Evolutionary conservation across 768 basidiomycete species (phyloP).

Genomic region (Mycena capillaripes): DNA sequence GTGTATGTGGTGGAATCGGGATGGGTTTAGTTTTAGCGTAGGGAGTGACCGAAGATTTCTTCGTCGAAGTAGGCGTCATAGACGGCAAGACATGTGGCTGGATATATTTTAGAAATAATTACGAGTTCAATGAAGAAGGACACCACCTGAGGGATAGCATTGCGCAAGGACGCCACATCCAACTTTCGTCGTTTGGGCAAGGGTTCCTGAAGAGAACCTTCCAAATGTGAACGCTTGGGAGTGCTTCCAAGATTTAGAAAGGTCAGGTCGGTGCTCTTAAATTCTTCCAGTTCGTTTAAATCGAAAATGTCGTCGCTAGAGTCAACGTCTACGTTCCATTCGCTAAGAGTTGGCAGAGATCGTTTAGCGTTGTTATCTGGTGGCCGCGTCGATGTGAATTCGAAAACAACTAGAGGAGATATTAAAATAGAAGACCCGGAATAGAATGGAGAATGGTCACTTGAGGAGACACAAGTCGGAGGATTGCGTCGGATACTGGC

Average conservation of each 20-base stretch:
- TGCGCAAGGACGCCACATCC: constrained; percentile 50
- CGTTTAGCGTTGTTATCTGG: constrained; percentile 14
- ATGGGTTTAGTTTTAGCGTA: constrained; percentile 53
- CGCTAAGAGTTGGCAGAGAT: constrained; percentile 39
- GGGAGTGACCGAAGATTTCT: constrained; percentile 40
- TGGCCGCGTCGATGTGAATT: constrained; percentile 5
- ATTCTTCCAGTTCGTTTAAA: constrained; percentile 59
- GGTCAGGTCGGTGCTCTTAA: constrained; percentile 52
- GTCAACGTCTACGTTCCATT: constrained; percentile 55
- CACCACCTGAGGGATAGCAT: constrained; percentile 62
- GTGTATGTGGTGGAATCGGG: constrained; percentile 53
- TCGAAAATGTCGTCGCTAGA: constrained; percentile 53
- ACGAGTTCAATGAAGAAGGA: constrained; percentile 32
- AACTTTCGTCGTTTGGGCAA: constrained; percentile 51
- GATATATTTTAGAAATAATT: neutral
- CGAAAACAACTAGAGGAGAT: neutral
- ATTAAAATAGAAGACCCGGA: neutral
- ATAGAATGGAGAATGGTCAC: neutral
- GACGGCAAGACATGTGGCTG: constrained; percentile 55
- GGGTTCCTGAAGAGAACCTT: constrained; percentile 21
- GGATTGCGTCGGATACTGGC: neutral
- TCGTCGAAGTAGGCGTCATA: constrained; percentile 35
- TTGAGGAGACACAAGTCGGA: neutral
- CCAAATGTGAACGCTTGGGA: constrained; percentile 14
- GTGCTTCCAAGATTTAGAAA: constrained; percentile 17